A percentile compares a stretch with the other conserved stretches of the same genome.
These are phyloP conservation scores for Rhazya stricta DNA, from an alignment of 257 asterid genomes.

Conservation along the genomic window DNA sequence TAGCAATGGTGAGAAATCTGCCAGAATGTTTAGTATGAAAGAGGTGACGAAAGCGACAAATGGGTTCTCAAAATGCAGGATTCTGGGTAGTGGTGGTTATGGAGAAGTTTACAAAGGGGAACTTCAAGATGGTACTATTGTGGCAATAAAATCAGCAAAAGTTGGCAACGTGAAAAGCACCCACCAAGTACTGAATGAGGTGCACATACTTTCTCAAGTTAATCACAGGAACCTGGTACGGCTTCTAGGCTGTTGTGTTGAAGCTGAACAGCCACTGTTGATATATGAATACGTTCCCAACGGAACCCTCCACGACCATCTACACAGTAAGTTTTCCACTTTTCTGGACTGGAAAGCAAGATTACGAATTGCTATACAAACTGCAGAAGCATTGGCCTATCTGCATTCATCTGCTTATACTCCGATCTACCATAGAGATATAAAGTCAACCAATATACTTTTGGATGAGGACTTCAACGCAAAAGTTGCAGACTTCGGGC, in stretches of 20 bases:
- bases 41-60: constrained; percentile 42
- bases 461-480: constrained; percentile 31
- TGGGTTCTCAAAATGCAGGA: constrained; percentile 33
- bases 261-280: constrained; percentile 42
- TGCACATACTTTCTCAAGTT: constrained; percentile 44
- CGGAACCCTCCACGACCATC: constrained; percentile 40
- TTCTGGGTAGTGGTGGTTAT: constrained; percentile 40
- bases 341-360: constrained; percentile 36
- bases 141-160: constrained; percentile 37
- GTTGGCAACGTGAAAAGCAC: constrained; percentile 36
- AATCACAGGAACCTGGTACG: constrained; percentile 41
- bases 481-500: constrained; percentile 43
- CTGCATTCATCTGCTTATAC: constrained; percentile 42
- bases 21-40: constrained; percentile 30
- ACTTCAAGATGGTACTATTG: constrained; percentile 27
- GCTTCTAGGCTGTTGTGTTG: constrained; percentile 41
- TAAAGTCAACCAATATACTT: constrained; percentile 44
- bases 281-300: constrained; percentile 40
- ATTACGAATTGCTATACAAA: constrained; percentile 34
- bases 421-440: constrained; percentile 46
- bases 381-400: constrained; percentile 45
- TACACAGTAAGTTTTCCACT: constrained; percentile 27
- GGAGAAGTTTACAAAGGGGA: constrained; percentile 42
- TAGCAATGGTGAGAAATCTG: constrained; percentile 28
- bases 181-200: constrained; percentile 36